Evolutionary conservation across 331 rosid species (phyloP).

Genomic region (Telfairia occidentalis): DNA sequence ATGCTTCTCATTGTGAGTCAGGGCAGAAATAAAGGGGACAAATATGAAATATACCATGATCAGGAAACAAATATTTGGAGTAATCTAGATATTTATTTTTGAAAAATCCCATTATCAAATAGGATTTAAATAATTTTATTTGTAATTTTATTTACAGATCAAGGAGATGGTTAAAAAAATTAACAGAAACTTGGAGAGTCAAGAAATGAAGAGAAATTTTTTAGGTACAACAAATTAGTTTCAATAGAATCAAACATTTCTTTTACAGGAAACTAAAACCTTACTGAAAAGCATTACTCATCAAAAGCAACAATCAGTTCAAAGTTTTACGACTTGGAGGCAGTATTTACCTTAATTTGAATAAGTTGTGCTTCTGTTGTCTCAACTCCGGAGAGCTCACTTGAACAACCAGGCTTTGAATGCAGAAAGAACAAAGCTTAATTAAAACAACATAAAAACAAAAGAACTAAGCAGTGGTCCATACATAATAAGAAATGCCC

Average conservation of each 20-base stretch:
- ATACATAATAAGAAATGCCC: not conserved
- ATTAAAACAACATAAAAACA: conserved; percentile 13
- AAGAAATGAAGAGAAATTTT: not conserved
- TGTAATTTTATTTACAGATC: not conserved
- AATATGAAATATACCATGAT: not conserved
- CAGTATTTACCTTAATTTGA: conserved; percentile 63
- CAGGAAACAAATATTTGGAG: not conserved
- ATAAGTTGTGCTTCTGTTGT: conserved; percentile 70
- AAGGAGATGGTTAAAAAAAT: not conserved
- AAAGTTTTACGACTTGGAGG: conserved; percentile 14
- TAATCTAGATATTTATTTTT: not conserved
- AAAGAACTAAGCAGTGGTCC: not conserved
- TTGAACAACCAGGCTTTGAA: conserved; percentile 92
- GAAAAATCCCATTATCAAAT: not conserved
- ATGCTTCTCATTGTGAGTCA: no score
- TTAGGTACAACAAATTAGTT: not conserved
- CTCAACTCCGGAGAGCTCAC: conserved; percentile 70
- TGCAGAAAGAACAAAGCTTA: conserved; percentile 16
- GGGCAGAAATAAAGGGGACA: not conserved
- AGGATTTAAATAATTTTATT: not conserved
- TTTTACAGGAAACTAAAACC: not conserved
- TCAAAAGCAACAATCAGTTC: not conserved
- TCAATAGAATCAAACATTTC: not conserved
- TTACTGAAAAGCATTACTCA: not conserved
- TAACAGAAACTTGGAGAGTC: not conserved